Evolutionary conservation across 768 basidiomycete species (phyloP), one percentile per base, ranked within the genome.

Genomic region (Russula sp.): DNA sequence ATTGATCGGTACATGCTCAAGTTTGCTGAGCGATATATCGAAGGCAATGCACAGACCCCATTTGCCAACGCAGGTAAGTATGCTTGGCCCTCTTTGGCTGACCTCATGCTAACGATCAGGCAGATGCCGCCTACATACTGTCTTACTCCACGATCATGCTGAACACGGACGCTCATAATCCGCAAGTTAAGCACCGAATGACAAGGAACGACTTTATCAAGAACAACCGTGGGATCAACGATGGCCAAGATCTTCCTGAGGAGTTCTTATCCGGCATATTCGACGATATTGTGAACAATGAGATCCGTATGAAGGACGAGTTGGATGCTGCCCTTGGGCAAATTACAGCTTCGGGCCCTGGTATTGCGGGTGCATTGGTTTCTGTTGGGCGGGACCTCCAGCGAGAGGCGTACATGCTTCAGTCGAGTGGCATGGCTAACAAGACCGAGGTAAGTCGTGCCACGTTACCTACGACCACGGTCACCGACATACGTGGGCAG

Each of bases 1-100:
- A 98, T 99, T 67, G 97, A 99, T 80, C 86, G 97, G 9, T 98
- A 84, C 76, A 95, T 99, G 93, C 83, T 98, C 58, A 99, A 99
- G 73, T 99, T 98, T 70, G 96, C 97, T 9, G 95, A 98, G 72
- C 84, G 94, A 39, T 99, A 93, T 72, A 93, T 98, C 64, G 90
- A 87, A 13, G 87, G 87, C 59, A 98, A 98, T 72, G 74, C 84
- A 0, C 82, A 86, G 67, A 90, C 89, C 1, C 80, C 83, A 2
- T 99, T 98, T 70, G 89, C 91, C 54, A 98, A 98, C 73, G 97
- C 97, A 69, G 95, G 91, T 91, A 64, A 58, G 86, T 22, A n/a
- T 25, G 38, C 36, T 75, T 36, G 25, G 10, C 36, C 3, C 6
- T 35, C 22, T 35, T 53, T 25, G 48, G n/a, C 25, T 46, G n/a